Evolutionary conservation across 2,329 filamentous ascomycete species (phyloP).

Genomic region (Leptographium flavum): DNA sequence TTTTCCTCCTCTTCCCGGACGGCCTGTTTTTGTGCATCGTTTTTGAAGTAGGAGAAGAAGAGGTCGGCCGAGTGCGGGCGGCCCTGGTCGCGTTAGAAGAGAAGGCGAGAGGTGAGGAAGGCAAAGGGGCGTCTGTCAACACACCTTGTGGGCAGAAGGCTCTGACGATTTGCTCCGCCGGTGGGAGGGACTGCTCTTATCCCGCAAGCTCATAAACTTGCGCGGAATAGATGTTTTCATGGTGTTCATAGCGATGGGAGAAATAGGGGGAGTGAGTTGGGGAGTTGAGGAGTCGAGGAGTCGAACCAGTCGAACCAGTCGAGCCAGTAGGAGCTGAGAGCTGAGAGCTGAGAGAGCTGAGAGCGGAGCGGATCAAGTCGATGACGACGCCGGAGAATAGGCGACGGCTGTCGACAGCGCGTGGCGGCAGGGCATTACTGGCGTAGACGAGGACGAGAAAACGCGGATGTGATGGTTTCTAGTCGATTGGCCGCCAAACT

Average conservation of each 20-base stretch:
- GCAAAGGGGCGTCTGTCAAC: too few relatives aligned
- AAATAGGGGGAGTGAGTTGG: too few relatives aligned
- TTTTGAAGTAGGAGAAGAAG: constrained; percentile 51
- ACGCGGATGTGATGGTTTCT: too few relatives aligned
- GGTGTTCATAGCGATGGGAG: too few relatives aligned
- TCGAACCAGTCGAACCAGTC: too few relatives aligned
- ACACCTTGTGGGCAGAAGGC: constrained; percentile 34
- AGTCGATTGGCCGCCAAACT: not conserved
- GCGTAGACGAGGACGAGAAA: not conserved
- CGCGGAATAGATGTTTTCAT: constrained; percentile 42
- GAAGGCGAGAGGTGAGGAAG: not conserved
- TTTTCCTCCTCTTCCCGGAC: constrained; percentile 39
- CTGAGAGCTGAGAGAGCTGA: not conserved
- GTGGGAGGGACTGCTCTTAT: constrained; percentile 40
- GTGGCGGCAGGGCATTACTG: constrained; percentile 1
- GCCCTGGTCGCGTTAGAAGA: constrained; percentile 20
- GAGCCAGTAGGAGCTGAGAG: too few relatives aligned
- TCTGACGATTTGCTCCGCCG: constrained; percentile 42
- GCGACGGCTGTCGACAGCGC: not conserved
- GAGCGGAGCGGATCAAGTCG: not conserved
- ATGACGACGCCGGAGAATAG: not conserved
- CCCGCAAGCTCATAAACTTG: constrained; percentile 57
- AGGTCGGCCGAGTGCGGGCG: constrained; percentile 40
- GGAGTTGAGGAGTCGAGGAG: too few relatives aligned
- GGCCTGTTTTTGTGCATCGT: constrained; percentile 40